Evolutionary conservation across 371 early-diverging fungal genomes (phyloP).

Genomic region (Mucor velutinosus): DNA sequence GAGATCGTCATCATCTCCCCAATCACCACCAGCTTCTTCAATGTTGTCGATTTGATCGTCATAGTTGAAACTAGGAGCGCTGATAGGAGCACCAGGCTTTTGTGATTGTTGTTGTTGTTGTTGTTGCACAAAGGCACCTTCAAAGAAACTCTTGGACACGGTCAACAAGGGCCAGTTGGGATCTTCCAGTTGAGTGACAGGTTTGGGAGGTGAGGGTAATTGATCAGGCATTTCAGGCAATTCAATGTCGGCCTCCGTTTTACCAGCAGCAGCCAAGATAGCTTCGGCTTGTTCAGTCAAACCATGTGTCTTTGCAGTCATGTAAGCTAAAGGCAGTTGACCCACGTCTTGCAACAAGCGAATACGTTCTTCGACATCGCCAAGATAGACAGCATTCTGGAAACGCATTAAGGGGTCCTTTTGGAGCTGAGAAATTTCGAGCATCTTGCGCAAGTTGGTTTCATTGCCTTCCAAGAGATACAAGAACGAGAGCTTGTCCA

Average conservation of each 20-base stretch:
- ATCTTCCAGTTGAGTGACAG: conserved; percentile 69
- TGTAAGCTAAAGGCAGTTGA: conserved; percentile 87
- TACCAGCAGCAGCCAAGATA: conserved; percentile 73
- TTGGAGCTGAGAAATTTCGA: conserved; percentile 85
- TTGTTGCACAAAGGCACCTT: conserved; percentile 57
- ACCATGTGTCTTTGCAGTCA: conserved; percentile 90
- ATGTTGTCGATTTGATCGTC: conserved; percentile 54
- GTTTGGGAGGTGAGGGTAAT: conserved; percentile 67
- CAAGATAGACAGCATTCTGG: conserved; percentile 88
- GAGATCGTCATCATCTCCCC: conserved; percentile 69
- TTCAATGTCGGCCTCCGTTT: conserved; percentile 67
- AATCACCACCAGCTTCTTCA: conserved; percentile 67
- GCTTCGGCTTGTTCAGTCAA: conserved; percentile 79
- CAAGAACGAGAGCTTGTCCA: conserved; percentile 90
- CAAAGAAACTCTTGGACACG: conserved; percentile 70
- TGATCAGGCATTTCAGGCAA: conserved; percentile 40
- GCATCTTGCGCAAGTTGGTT: conserved; percentile 89
- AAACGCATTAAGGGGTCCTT: conserved; percentile 84
- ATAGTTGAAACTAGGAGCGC: conserved; percentile 46
- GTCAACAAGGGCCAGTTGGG: conserved; percentile 88
- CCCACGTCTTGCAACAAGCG: conserved; percentile 80
- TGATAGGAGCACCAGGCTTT: conserved; percentile 27
- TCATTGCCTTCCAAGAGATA: conserved; percentile 89
- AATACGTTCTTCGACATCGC: conserved; percentile 86
- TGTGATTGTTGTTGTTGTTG: conserved; percentile 25